Conservation (phyloP, 192 early-diverging fungal species). For the Thoreauomyces humboldtii region DNA sequence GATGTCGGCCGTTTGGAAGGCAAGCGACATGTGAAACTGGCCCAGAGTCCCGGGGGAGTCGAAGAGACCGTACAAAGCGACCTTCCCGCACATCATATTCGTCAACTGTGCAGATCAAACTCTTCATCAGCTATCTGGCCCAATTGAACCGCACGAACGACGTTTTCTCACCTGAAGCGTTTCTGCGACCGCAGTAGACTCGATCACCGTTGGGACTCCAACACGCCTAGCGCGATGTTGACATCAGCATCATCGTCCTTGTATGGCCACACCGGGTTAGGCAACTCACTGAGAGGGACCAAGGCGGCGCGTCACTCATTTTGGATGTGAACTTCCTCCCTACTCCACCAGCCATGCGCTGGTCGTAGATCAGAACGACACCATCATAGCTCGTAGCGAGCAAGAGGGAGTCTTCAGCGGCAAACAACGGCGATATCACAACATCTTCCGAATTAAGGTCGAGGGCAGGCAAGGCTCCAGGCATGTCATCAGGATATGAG, state of each 20-base stretch:
- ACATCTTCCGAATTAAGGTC: no score
- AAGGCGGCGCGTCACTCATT: conserved; percentile 10
- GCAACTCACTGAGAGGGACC: conserved; percentile 13
- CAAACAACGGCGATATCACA: no score
- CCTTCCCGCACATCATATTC: conserved; percentile 78
- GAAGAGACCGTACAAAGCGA: conserved; percentile 66
- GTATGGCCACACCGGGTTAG: background rate
- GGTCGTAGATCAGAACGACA: conserved; percentile 33
- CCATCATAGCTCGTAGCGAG: conserved; percentile 47
- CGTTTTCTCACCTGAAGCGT: conserved; percentile 66
- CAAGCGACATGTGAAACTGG: conserved; percentile 73
- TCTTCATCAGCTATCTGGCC: no score
- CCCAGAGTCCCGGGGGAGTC: conserved; percentile 85
- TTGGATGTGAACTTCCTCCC: conserved; percentile 28
- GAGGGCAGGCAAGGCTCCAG: no score
- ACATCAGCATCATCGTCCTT: no score
- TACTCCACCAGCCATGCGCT: conserved; percentile 22
- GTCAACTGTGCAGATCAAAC: no score
- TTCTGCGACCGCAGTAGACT: conserved; percentile 84
- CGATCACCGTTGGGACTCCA: conserved; percentile 84
- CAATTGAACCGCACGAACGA: no score
- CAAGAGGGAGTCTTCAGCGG: conserved; percentile 21
- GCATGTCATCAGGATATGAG: conserved; percentile 3
- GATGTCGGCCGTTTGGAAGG: conserved; percentile 76
- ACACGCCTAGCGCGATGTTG: conserved; percentile 59